Evolutionary conservation across 805 yeast genomes (phyloP), one percentile per base, ranked within the genome.

Genomic region (Yamadazyma paraphyllophila): DNA sequence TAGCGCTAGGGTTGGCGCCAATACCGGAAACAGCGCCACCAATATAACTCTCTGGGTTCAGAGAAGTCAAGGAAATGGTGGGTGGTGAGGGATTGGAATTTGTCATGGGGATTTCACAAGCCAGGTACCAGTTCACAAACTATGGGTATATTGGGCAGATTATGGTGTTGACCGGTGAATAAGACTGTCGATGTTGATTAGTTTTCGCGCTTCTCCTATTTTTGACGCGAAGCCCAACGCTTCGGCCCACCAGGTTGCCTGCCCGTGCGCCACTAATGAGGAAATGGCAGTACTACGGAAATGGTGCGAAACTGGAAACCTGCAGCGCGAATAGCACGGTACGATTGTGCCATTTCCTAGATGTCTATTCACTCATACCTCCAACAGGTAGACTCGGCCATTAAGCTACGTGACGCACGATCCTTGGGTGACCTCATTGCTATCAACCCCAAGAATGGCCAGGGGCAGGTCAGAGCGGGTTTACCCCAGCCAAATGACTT

Each of bases 401-500:
- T 48, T 7, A 32, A 31, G 2, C 9, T 24, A 3, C 29, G 42
- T 12, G 42, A 51, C 33, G 30, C 46, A 3, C 20, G 14, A 2
- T 8, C n/a, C 2, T 27, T 51, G 6, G 41, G 43, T n/a, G 13
- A 17, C 16, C 35, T 51, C 5, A 17, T 51, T 0, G 49, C 37
- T 14, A 66, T 71, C 32, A 69, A 63, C 49, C 76, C 75, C 2
- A 62, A 63, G 1, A 50, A 48, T 11, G 48, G 50, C 7, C 62
- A 58, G 32, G 76, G 75, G 9, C 49, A 58, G 2, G 36, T 43
- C 7, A 57, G 72, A 16, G 66, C 71, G 6, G 45, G 44, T n/a
- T 68, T 59, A 47, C 56, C 58, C 15, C 67, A 62, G 13, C 74
- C 74, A 4, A 66, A 57, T 46, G 75, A 71, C 44, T 63, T 71